Base-by-base conservation (phyloP, 192 early-diverging fungal genomes). In the Pilaira anomala region DNA sequence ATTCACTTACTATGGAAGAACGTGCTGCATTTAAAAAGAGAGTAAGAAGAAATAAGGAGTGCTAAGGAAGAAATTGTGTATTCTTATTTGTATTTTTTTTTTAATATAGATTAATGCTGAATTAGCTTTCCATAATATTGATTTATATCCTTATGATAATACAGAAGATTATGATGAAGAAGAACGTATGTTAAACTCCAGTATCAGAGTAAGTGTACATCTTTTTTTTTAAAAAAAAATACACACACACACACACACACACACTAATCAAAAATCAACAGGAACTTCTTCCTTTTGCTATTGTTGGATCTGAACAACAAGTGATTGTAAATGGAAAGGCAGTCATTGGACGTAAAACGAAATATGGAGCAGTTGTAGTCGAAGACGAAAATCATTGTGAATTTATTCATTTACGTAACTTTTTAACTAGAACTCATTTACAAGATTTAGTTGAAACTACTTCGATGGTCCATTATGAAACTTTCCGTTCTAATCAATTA, bases 391-490 rank as follows among this genome's bases (percentile, higher is more conserved):
- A 77, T 41, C 95, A 97, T 78, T 94, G 94, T 83, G 96, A 97
- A 67, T 97, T 98, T 76, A 81, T 90, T 50, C 90, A 92, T 68
- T 82, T 98, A 60, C 89, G 96, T 76, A 91, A 98, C 82, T 91
- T 93, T 75, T 79, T 93, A 63, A 88, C 88, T 40, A 60, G 74
- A 81, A 97, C 95, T 18, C 97, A 99, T 70, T 72, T 99, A 48
- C 91, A 95, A 61, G 97, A 99, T 67, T 78, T 99, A 74, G 88
- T 97, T 59, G 97, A 99, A 66, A 93, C 93, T 51, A 98, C 97
- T 14, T 81, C 91, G 4, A 81, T 86, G 67, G 84, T 95, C 54
- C 95, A 97, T 76, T 98, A 98, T 81, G 95, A 99, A 79, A 81
- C 87, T 36, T 99, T 95, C 92, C 86, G 97, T 50, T 88, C 83